Evolutionary conservation across 331 rosid genomes (phyloP), one percentile per base, ranked within the genome.

Genomic region (Stylosanthes scabra): DNA sequence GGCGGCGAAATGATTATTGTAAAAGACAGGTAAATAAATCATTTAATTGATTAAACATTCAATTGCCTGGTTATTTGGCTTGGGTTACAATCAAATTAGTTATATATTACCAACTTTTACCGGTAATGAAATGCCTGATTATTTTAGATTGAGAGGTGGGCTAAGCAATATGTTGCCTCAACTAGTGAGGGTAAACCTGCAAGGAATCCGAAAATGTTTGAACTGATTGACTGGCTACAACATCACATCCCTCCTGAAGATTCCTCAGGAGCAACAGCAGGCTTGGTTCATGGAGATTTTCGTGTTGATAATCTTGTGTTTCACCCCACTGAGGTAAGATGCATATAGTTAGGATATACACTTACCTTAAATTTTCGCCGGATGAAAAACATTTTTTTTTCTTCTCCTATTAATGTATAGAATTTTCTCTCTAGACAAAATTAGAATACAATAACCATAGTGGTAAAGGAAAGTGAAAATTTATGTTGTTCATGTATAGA

Each of bases 261-360:
- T 84, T 84, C 93, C 55, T 87, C 93, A 12, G 93, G 87, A 66
- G 82, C 76, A 70, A 71, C 86, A 27, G 85, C 86, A 1, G 99
- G 99, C 63, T 67, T 94, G 59, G 99, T 94, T 77, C 97, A 94
- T 86, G 99, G 99, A 80, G 99, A 91, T 82, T 94, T 91, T 82
- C 97, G 97, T 72, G 64, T 94, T 39, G 99, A 91, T 81, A 91
- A 94, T 77, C 92, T 94, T 45, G 91, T 94, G 66, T 94, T 91
- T 79, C 97, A 94, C 81, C 96, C 96, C 62, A 73, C 72, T 67
- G 96, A 91, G 97, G 99, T 94, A 70, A 74, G 85, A 68, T 71
- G 65, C 78, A 70, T 65, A 77, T 14, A n/a, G 45, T 55, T 39
- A 54, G 64, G 40, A 20, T 62, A 62, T 37, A 16, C 27, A 37